These are phyloP conservation scores for Suillus luteus DNA, from an alignment of 768 basidiomycete genomes.

Conservation along the genomic window DNA sequence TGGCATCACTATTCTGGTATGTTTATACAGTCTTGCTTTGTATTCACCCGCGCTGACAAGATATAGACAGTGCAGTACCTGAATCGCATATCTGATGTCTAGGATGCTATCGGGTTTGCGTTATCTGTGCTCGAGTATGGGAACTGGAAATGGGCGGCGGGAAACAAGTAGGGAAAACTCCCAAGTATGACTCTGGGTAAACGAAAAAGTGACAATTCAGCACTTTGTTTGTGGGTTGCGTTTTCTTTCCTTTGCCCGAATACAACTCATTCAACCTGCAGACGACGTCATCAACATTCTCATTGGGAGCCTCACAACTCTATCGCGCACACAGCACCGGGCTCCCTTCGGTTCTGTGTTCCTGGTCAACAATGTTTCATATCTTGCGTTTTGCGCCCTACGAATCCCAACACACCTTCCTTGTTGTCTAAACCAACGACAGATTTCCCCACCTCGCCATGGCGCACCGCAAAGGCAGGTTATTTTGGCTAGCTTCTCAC, in stretches of 20 bases:
- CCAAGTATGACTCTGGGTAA: constrained; percentile 42
- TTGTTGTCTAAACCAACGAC: constrained; percentile 63
- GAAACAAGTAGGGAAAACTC: constrained; percentile 55
- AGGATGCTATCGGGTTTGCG: constrained; percentile 58
- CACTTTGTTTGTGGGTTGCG: constrained; percentile 59
- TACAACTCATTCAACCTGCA: constrained; percentile 26
- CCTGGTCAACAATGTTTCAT: constrained; percentile 79
- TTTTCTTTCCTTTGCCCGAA: neutral
- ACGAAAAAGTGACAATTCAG: constrained; percentile 55
- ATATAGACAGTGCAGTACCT: constrained; percentile 71
- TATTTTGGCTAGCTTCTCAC: constrained; percentile 85
- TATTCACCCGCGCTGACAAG: constrained; percentile 1
- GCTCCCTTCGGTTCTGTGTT: constrained; percentile 49
- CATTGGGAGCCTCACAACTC: constrained; percentile 56
- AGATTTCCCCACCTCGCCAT: constrained; percentile 66
- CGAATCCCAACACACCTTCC: constrained; percentile 44
- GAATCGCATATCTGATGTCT: constrained; percentile 68
- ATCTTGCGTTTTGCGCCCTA: constrained; percentile 61
- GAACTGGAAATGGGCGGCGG: constrained; percentile 93
- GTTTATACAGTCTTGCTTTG: neutral
- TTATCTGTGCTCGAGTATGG: constrained; percentile 42
- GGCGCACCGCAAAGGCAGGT: constrained; percentile 78
- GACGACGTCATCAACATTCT: constrained; percentile 76
- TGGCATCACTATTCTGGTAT: constrained; percentile 57
- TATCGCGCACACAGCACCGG: constrained; percentile 54